These are phyloP conservation scores for Zea mays DNA, from an alignment of 176 grass and related monocot genomes.

Conservation along the genomic window Zm-B73-REFERENCE-NAM-5.0 NC_050096.1:286547501-286548000, in stretches of 20 bases:
- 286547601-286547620: background rate
- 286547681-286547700: background rate
- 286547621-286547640: background rate
- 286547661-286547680: background rate
- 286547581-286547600: background rate
- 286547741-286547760: constrained; percentile 58
- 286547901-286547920: constrained; percentile 37
- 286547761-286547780: constrained; percentile 41
- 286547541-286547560: background rate
- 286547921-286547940: constrained; percentile 47
- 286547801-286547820: constrained; percentile 86
- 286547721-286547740: constrained; percentile 71
- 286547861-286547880: constrained; percentile 47
- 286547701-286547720: constrained; percentile 10
- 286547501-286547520: constrained; percentile 45
- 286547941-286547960: constrained; percentile 35
- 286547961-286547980: constrained; percentile 24
- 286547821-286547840: constrained; percentile 76
- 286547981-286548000: constrained; percentile 52
- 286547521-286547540: constrained; percentile 64
- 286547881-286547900: constrained; percentile 27
- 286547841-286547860: constrained; percentile 63
- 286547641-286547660: background rate
- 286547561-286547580: background rate
- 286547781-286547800: constrained; percentile 76